These are phyloP conservation scores for Cystobasidiaceae sp. DNA, from an alignment of 1,284 basidiomycete genomes.

Conservation along the genomic window DNA sequence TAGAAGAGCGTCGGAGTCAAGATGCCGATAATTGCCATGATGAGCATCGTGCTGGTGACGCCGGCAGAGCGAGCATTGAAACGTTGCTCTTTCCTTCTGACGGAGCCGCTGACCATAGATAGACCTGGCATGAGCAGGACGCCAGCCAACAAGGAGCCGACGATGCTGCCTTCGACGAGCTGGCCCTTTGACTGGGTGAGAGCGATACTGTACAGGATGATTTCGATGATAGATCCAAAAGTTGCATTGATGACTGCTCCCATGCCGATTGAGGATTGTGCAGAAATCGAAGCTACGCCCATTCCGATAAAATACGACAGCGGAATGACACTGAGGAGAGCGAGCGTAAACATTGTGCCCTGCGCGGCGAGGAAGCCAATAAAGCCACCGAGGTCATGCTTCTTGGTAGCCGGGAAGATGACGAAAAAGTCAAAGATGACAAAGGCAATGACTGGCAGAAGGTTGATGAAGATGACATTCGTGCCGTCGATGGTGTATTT, in stretches of 20 bases:
- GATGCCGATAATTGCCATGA: conserved; percentile 99
- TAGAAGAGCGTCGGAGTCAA: conserved; percentile 96
- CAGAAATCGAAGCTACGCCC: conserved; percentile 97
- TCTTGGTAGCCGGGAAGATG: conserved; percentile 66
- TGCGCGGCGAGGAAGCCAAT: conserved; percentile 67
- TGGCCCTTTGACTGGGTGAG: conserved; percentile 82
- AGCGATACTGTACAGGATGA: conserved; percentile 87
- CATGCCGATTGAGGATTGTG: conserved; percentile 98
- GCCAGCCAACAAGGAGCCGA: conserved; percentile 89
- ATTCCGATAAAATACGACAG: conserved; percentile 99
- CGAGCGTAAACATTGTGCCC: conserved; percentile 75
- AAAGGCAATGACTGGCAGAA: conserved; percentile 88
- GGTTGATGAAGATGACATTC: conserved; percentile 97
- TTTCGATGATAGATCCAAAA: conserved; percentile 96
- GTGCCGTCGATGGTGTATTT: conserved; percentile 99
- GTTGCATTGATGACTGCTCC: conserved; percentile 99
- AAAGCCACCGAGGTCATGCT: conserved; percentile 53
- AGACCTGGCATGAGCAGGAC: conserved; percentile 94
- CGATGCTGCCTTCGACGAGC: conserved; percentile 93
- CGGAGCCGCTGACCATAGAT: conserved; percentile 93
- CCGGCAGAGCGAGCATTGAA: conserved; percentile 98
- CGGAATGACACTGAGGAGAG: conserved; percentile 88
- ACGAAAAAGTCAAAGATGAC: conserved; percentile 90
- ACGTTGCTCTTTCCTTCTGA: conserved; percentile 87
- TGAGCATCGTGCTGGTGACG: conserved; percentile 98